Evolutionary conservation across 2,329 filamentous ascomycete species (phyloP).

Genomic region (Botrytis tulipae): DNA sequence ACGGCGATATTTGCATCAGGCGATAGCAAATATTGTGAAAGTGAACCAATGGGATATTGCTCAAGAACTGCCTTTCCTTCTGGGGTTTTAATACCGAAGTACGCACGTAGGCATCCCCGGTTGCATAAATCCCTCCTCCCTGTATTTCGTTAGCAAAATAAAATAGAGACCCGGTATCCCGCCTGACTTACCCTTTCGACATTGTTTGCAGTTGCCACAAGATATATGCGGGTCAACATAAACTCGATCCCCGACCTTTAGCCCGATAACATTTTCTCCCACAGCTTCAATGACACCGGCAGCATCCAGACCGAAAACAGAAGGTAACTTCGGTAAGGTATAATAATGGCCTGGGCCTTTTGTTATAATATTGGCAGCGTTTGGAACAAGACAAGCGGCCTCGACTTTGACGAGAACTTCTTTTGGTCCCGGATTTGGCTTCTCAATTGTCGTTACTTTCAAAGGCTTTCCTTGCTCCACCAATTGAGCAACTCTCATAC

Average conservation of each 20-base stretch:
- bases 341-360: not conserved
- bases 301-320: not conserved
- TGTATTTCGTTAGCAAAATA: not conserved
- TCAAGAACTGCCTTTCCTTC: not conserved
- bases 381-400: conserved; percentile 1
- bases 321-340: not conserved
- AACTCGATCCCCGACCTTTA: not conserved
- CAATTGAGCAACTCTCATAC: conserved; percentile 1
- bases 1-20: not conserved
- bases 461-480: not conserved
- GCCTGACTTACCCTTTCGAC: not conserved
- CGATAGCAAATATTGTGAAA: not conserved
- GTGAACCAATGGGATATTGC: not conserved
- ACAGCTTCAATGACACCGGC: conserved; percentile 1
- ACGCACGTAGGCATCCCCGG: not conserved
- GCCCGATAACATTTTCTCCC: not conserved
- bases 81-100: not conserved
- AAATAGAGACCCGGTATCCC: not conserved
- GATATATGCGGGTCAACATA: not conserved
- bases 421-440: not conserved
- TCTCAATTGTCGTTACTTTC: not conserved
- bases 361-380: not conserved
- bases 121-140: not conserved
- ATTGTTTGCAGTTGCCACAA: not conserved
- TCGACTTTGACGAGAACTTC: not conserved